Base-by-base conservation (phyloP, 352 stramenopile genomes). In the Pythium scleroteichum region DNA sequence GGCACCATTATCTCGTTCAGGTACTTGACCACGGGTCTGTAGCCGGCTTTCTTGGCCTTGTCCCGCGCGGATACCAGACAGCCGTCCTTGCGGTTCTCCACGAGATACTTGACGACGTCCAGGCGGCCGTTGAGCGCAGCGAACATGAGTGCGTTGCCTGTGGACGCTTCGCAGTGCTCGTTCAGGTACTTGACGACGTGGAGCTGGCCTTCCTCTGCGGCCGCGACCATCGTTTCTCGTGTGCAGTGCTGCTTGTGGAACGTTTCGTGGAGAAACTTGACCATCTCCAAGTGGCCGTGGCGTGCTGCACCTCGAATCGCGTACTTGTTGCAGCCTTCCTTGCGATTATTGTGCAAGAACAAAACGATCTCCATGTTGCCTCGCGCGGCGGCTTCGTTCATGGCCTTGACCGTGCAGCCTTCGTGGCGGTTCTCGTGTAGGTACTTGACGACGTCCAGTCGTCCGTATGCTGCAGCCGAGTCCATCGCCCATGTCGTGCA, bases 171-270 rank as follows among this genome's bases (percentile, higher is more conserved):
- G 23, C 51, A 49, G 39, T 46, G 5, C 23, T 10, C 48, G 24
- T 69, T 39, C 40, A 69, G 45, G 27, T 51, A 69, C n/a, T 59
- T 27, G 17, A 69, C 62, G n/a, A 64, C 40, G 9, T 64, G 39
- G 4, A 64, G 17, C 38, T 64, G 54, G 5, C 62, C 62, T 24
- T 55, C 33, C 20, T 54, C 62, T 0, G 62, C 62, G 7, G 62
- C 62, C n/a, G 42, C 32, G 10, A 51, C 52, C 45, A 71, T 62
- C 4, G 57, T 61, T 26, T 67, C 51, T 4, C 38, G 17, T 5
- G 52, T 54, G 53, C 64, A 71, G 14, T 59, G 26, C 41, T 59
- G 17, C 9, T 45, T 29, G 32, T 50, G 50, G 32, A 51, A 56
- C 3, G 24, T 35, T 26, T 58, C 56, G 39, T 61, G 49, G 35